Conservation (phyloP, 768 basidiomycete genomes). For the Rossbeevera mucosa region DNA sequence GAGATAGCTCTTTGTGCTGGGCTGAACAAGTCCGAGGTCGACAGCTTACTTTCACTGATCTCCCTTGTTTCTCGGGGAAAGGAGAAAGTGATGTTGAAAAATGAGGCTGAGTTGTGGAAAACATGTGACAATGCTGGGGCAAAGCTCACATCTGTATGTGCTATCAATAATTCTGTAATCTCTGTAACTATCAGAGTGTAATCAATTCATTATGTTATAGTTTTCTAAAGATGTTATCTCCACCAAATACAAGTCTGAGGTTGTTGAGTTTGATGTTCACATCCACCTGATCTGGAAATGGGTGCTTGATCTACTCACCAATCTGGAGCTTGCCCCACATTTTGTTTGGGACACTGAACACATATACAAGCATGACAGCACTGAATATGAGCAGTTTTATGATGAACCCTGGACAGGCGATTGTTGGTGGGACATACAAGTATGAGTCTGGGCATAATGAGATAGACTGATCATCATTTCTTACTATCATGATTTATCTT, state of each 20-base stretch:
- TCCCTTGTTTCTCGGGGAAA: not conserved
- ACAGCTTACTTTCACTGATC: not conserved
- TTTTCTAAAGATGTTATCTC: not conserved
- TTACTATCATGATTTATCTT: not conserved
- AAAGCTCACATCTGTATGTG: too few relatives aligned
- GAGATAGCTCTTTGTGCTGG: not conserved
- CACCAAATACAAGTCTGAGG: too few relatives aligned
- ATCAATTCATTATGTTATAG: not conserved
- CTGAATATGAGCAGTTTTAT: not conserved
- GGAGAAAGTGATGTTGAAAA: not conserved
- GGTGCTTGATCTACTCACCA: not conserved
- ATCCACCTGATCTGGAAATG: not conserved
- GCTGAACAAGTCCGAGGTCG: not conserved
- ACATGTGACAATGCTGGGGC: not conserved
- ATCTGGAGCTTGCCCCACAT: not conserved
- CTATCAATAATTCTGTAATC: too few relatives aligned
- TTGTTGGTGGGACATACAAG: not conserved
- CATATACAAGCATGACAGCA: not conserved
- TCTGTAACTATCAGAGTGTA: too few relatives aligned
- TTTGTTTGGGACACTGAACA: not conserved
- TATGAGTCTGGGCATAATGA: not conserved
- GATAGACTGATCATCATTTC: too few relatives aligned
- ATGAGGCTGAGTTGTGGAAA: not conserved
- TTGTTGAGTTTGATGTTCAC: too few relatives aligned
- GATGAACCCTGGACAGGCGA: not conserved